Percentiles rank a stretch among this genome's conserved stretches.
Conservation (phyloP, 257 asterid species). For the Nicotiana knightiana region DNA sequence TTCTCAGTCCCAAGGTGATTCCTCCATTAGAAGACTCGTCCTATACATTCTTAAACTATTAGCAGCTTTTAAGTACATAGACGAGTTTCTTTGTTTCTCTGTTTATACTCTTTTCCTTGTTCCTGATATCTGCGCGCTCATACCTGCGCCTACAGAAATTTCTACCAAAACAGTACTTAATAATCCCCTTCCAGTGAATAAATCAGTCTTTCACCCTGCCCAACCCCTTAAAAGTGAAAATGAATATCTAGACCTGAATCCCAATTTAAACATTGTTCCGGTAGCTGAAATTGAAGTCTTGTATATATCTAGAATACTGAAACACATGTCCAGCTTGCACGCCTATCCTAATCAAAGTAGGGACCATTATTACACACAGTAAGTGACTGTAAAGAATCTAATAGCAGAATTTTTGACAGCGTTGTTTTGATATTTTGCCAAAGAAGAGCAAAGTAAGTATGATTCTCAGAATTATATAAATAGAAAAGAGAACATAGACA, state of each 20-base stretch:
- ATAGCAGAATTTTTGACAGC: neutral
- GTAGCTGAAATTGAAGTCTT: neutral
- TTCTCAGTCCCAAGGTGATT: neutral
- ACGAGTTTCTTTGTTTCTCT: neutral
- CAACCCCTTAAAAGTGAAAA: neutral
- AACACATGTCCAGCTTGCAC: neutral
- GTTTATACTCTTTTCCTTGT: neutral
- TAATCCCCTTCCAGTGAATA: neutral
- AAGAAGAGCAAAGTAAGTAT: neutral
- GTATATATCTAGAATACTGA: neutral
- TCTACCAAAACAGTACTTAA: neutral
- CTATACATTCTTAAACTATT: neutral
- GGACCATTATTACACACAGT: neutral
- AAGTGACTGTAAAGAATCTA: neutral
- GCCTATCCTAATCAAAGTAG: neutral
- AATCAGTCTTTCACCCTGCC: neutral
- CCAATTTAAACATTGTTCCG: neutral
- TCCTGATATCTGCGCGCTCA: neutral
- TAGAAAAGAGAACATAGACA: neutral
- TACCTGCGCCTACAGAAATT: neutral
- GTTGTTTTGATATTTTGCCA: neutral
- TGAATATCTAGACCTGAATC: neutral
- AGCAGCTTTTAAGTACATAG: neutral
- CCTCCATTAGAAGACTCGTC: neutral
- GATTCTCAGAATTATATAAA: neutral